Evolutionary conservation across 805 yeast species (phyloP).

Genomic region (Kazachstania bromeliacearum): DNA sequence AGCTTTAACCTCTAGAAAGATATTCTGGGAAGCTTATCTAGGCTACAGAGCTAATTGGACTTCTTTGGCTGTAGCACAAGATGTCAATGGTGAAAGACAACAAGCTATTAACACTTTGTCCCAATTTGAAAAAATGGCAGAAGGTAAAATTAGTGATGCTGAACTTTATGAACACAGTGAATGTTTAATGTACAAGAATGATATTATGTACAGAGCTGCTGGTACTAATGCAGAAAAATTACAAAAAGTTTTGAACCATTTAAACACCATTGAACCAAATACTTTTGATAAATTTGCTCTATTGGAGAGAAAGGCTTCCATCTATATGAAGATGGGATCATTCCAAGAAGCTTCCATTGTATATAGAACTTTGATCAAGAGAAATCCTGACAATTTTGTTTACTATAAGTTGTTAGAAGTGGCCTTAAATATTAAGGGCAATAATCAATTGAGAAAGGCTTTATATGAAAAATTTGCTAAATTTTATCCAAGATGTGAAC

Average conservation of each 20-base stretch:
- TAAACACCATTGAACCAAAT: constrained; percentile 44
- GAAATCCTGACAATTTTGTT: constrained; percentile 72
- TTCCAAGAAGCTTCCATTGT: constrained; percentile 55
- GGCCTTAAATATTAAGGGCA: constrained; percentile 41
- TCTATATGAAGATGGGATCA: constrained; percentile 48
- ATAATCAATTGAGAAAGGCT: constrained; percentile 41
- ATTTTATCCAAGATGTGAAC: constrained; percentile 78
- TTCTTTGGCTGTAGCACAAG: constrained; percentile 75
- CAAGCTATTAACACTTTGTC: constrained; percentile 64
- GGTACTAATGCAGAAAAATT: constrained; percentile 35
- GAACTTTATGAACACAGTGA: constrained; percentile 78
- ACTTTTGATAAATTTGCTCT: constrained; percentile 52
- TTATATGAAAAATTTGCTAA: constrained; percentile 56
- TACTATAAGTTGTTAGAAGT: constrained; percentile 63
- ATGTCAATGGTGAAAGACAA: constrained; percentile 55
- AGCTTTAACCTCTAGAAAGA: constrained; percentile 53
- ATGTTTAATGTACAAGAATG: constrained; percentile 62
- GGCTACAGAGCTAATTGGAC: constrained; percentile 91
- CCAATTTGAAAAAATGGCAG: constrained; percentile 66
- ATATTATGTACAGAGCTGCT: constrained; percentile 53
- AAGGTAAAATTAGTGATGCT: constrained; percentile 54
- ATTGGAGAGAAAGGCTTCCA: constrained; percentile 58
- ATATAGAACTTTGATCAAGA: constrained; percentile 60
- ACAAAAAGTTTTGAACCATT: constrained; percentile 50
- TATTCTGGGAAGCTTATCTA: constrained; percentile 59